Conservation (phyloP, 2,329 filamentous ascomycete species). For the Hymenoscyphus linearis region DNA sequence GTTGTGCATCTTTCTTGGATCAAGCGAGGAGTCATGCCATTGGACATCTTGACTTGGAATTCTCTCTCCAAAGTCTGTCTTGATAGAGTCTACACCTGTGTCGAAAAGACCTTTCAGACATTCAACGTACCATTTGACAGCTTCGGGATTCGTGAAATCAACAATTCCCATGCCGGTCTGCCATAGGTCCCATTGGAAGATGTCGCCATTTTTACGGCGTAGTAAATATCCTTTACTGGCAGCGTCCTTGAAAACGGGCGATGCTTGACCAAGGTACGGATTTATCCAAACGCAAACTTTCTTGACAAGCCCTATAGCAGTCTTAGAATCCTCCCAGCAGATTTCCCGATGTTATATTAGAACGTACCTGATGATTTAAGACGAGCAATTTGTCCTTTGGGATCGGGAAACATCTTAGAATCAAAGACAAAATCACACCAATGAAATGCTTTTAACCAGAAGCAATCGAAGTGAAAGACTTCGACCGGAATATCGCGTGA, state of each 20-base stretch:
- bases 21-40: constrained; percentile 45
- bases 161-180: constrained; percentile 59
- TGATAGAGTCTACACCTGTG: constrained; percentile 55
- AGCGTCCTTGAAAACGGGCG: constrained; percentile 51
- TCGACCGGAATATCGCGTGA: constrained; percentile 51
- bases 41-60: constrained; percentile 51
- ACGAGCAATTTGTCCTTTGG: constrained; percentile 47
- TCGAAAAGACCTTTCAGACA: constrained; percentile 52
- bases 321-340: not conserved
- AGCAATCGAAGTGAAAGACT: constrained; percentile 60
- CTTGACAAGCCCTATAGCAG: constrained; percentile 32
- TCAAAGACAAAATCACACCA: constrained; percentile 62
- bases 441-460: constrained; percentile 59
- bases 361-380: constrained; percentile 42
- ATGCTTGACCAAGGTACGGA: constrained; percentile 56
- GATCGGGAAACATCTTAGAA: constrained; percentile 52
- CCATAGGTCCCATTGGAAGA: constrained; percentile 62
- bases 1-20: constrained; percentile 57
- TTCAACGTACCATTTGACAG: constrained; percentile 47
- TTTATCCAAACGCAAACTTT: constrained; percentile 58
- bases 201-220: constrained; percentile 51
- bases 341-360: no score
- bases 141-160: constrained; percentile 58
- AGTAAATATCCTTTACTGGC: constrained; percentile 53
- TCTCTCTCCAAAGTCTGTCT: constrained; percentile 59